Evolutionary conservation across 371 early-diverging fungal genomes (phyloP).

Genomic region (Encephalitozoon intestinalis): DNA sequence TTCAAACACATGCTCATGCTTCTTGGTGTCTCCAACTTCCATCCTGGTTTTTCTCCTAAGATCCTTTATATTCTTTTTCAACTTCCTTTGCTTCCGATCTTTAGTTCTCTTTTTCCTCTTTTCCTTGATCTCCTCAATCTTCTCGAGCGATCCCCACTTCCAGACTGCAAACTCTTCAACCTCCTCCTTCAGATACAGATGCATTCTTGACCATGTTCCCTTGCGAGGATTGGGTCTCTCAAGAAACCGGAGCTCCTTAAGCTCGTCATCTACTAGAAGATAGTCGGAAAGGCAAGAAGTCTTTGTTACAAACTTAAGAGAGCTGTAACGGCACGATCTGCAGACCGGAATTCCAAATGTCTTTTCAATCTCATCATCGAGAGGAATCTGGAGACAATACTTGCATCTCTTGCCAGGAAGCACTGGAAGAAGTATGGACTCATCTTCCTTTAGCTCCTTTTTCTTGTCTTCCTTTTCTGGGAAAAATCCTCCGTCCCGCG

Average conservation of each 20-base stretch:
- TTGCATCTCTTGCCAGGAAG: constrained; percentile 29
- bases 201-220: constrained; percentile 57
- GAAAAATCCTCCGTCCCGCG: constrained; percentile 10
- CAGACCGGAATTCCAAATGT: constrained; percentile 53
- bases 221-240: constrained; percentile 53
- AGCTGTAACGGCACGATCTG: constrained; percentile 34
- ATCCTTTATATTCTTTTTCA: constrained; percentile 44
- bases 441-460: neutral
- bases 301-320: constrained; percentile 55
- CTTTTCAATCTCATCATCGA: constrained; percentile 40
- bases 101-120: constrained; percentile 15
- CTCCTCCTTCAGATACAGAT: constrained; percentile 51
- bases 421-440: neutral
- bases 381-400: constrained; percentile 29
- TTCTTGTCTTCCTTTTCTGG: neutral
- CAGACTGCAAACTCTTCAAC: constrained; percentile 42
- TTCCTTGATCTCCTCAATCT: constrained; percentile 36
- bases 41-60: constrained; percentile 42
- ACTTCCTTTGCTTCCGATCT: constrained; percentile 46
- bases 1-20: constrained; percentile 39
- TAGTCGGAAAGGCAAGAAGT: constrained; percentile 54
- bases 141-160: constrained; percentile 49
- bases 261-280: constrained; percentile 51
- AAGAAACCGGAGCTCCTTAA: constrained; percentile 42
- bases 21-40: constrained; percentile 1